Evolutionary conservation across 1,284 basidiomycete species (phyloP), one percentile per base, ranked within the genome.

Genomic region (Sanghuangporus baumii): DNA sequence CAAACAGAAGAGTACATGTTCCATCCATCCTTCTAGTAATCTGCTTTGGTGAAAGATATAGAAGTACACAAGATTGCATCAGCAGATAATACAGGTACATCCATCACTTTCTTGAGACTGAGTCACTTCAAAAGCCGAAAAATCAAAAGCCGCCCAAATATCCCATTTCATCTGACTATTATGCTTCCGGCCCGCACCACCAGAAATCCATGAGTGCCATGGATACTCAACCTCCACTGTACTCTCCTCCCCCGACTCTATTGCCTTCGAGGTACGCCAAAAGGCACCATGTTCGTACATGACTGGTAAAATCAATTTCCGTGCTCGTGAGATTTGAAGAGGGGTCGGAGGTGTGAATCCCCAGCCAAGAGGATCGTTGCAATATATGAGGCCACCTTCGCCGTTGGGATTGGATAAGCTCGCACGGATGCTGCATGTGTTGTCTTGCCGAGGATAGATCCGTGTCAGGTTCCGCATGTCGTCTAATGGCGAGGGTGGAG

Each of bases 121-220:
- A 31, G 14, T 12, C 34, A 31, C 16, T 36, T 54, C 41, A 38
- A 64, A 60, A 36, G 55, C 36, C 41, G 63, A 55, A 26, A 65
- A 65, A 58, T 58, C 63, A 52, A 61, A 61, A 14, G 50, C 41
- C 8, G 48, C 54, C 59, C 59, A 65, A 7, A 65, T 55, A 26
- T 61, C 38, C 63, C 63, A 65, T 36, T 55, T 59, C 41, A 14
- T 41, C 31, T 34, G 14, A 20, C 54, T 46, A 1, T 23, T 14
- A 11, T 26, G 20, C 31, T 55, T 59, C 38, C 20, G 56, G 20
- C 36, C 55, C 3, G 34, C 47, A 11, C 48, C 14, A 14, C 63
- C 56, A 7, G 59, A 48, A 11, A 52, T 50, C 63, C 63, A 65
- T 2, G 59, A 47, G 48, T 65, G 63, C 63, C 63, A 65, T 5